Base-by-base conservation (phyloP, 257 asterid species). In the Solanum ossicruentum region DNA sequence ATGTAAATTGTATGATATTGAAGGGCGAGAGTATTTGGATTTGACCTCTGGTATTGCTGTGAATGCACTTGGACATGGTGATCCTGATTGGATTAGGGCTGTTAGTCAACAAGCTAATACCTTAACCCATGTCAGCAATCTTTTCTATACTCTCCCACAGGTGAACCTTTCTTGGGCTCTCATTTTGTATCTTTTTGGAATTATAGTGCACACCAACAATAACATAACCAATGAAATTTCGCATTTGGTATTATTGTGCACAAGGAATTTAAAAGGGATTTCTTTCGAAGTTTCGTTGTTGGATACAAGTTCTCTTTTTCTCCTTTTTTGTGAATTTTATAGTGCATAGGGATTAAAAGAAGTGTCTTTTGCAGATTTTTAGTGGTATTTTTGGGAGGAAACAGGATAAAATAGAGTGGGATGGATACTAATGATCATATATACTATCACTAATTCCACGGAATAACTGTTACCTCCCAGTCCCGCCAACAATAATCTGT, bases 31-130 rank as follows among this genome's bases (percentile, higher is more conserved):
- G 89, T 97, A 94, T 89, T 91, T 97, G 85, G 99, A 97, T 86
- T 85, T 97, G 88, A 91, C 93, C 55, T 88, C 98, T 8, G 98
- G 98, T 26, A 94, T 97, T 80, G 98, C 98, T 52, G 99, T 95
- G 6, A 97, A 93, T 87, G 96, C 98, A 72, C 97, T 97, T 32
- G 99, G 99, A 73, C 98, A 95, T 85, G 95, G 94, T 71, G 98
- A 95, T 85, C 88, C 97, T 49, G 98, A 97, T 87, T 95, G 97
- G 96, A 83, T 95, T 77, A 89, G 75, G 32, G 95, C 98, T 75
- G 92, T 97, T 83, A 83, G 89, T 0, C 87, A 88, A 82, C 99
- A 97, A 87, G 96, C 96, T 71, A 87, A 85, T 70, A 84, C 86
- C 78, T 94, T 97, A 7, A 84, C 98, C 26, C 99, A 95, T 87